These are phyloP conservation scores for Globisporangium recalcitrans DNA, from an alignment of 352 stramenopile genomes.

Conservation along the genomic window DNA sequence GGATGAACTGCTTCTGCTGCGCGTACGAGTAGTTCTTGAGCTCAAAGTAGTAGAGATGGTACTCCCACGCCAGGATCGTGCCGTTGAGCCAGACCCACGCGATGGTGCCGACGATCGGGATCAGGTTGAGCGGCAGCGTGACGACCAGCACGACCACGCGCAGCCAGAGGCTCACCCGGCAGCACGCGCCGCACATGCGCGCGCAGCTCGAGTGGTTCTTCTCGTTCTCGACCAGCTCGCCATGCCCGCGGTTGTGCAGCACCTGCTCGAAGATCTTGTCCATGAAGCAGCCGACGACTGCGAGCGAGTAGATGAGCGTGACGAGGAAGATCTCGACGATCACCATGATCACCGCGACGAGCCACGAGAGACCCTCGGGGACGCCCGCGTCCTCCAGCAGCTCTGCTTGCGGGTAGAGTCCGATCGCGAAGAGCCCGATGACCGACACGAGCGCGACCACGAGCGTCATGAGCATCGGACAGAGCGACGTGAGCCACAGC, in stretches of 20 bases:
- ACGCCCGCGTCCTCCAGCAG: conserved; percentile 37
- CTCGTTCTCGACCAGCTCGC: conserved; percentile 45
- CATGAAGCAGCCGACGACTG: conserved; percentile 47
- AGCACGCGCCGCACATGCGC: conserved; percentile 44
- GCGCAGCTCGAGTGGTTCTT: conserved; percentile 35
- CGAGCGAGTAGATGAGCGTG: conserved; percentile 61
- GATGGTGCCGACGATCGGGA: conserved; percentile 57
- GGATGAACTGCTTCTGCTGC: conserved; percentile 49
- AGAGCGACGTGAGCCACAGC: conserved; percentile 51
- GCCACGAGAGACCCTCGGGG: conserved; percentile 37
- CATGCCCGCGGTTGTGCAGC: conserved; percentile 38
- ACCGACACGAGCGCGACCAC: conserved; percentile 40
- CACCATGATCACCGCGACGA: conserved; percentile 52
- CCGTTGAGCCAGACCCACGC: conserved; percentile 69
- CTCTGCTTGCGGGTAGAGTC: conserved; percentile 43
- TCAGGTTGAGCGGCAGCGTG: conserved; percentile 60
- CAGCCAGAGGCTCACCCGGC: conserved; percentile 50
- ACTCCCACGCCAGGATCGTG: conserved; percentile 62
- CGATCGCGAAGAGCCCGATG: conserved; percentile 38
- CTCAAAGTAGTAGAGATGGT: conserved; percentile 76
- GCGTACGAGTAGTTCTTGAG: conserved; percentile 53
- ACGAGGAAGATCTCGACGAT: conserved; percentile 69
- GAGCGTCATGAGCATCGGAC: conserved; percentile 53
- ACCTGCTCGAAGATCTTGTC: conserved; percentile 67
- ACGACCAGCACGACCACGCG: conserved; percentile 48